phyloP scores from a whole-genome alignment of 768 basidiomycete species.

The Flagelloscypha sp. region DNA sequence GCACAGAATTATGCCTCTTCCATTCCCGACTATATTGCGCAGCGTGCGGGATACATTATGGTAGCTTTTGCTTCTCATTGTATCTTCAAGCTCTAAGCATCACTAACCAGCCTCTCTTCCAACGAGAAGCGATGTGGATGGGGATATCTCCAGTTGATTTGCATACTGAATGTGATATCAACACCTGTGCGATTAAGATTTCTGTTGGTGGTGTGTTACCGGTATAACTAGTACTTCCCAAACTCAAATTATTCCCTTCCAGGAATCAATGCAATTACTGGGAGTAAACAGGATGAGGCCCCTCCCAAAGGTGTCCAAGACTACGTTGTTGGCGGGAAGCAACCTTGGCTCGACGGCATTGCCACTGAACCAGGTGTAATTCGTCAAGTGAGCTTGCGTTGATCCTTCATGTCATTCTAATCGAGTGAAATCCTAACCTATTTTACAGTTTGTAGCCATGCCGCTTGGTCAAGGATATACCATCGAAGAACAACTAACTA shows the following conservation, averaged over 20 bases:
- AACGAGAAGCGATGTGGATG: constrained; percentile 12
- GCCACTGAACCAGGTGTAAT: constrained; percentile 8
- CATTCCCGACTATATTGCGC: constrained; percentile 6
- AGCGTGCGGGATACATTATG: constrained; percentile 10
- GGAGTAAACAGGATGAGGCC: constrained; percentile 1
- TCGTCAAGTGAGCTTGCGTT: constrained; percentile 9
- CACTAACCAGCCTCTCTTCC: constrained; percentile 10
- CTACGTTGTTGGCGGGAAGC: constrained; percentile 12
- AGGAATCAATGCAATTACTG: constrained; percentile 10
- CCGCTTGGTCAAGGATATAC: no score
- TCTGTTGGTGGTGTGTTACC: constrained; percentile 9
- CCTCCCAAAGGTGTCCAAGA: constrained; percentile 4
- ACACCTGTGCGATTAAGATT: constrained; percentile 10
- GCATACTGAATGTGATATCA: no score
- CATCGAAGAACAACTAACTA: no score
- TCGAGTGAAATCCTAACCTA: no score
- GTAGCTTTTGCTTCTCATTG: constrained; percentile 1
- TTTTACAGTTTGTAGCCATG: no score
- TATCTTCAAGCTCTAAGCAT: neutral
- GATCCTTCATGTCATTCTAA: neutral
- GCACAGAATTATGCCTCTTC: constrained; percentile 6
- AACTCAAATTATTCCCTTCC: neutral
- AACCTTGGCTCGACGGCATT: constrained; percentile 14
- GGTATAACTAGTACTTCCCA: neutral
- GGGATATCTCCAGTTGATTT: neutral